A percentile compares a stretch with the other conserved stretches of the same genome.
phyloP scores from a whole-genome alignment of 2,329 filamentous ascomycete species.

The Lomentospora prolificans region DNA sequence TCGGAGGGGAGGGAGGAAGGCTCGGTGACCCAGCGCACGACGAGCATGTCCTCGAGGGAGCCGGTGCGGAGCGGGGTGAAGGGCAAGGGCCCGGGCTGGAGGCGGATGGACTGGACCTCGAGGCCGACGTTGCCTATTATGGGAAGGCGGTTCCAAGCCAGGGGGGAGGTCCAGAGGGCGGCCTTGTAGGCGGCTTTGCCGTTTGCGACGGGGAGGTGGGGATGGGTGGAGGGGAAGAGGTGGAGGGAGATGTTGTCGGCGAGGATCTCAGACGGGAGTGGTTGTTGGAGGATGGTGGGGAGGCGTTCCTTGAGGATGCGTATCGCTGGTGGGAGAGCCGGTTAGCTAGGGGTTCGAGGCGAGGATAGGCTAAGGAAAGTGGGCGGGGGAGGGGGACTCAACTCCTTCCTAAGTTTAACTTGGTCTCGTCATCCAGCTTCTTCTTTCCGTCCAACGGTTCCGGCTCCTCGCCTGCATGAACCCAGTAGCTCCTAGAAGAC shows the following conservation, averaged over 20 bases:
- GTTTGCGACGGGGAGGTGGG: constrained; percentile 83
- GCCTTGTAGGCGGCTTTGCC: constrained; percentile 86
- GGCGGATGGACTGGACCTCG: constrained; percentile 80
- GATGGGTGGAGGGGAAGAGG: constrained; percentile 68
- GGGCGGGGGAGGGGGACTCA: neutral
- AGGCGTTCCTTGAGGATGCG: constrained; percentile 55
- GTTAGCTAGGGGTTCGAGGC: neutral
- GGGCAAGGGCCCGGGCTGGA: constrained; percentile 52
- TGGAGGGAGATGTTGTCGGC: constrained; percentile 62
- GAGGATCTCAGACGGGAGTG: constrained; percentile 65
- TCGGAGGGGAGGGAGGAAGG: neutral
- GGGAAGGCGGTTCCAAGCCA: constrained; percentile 90
- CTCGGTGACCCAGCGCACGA: constrained; percentile 63
- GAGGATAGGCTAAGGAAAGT: neutral
- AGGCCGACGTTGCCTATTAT: constrained; percentile 84
- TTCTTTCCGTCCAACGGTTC: constrained; percentile 7
- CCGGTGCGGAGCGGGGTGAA: constrained; percentile 40
- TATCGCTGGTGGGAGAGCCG: constrained; percentile 35
- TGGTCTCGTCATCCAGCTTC: constrained; percentile 4
- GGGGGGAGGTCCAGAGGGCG: constrained; percentile 88
- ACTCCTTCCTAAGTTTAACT: constrained; percentile 5
- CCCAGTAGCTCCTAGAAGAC: constrained; percentile 2
- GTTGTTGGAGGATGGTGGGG: constrained; percentile 57
- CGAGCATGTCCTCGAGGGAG: constrained; percentile 63
- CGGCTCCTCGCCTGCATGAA: constrained; percentile 1